phyloP scores from a whole-genome alignment of 208 protist species.

The Angomonas deanei region DNA sequence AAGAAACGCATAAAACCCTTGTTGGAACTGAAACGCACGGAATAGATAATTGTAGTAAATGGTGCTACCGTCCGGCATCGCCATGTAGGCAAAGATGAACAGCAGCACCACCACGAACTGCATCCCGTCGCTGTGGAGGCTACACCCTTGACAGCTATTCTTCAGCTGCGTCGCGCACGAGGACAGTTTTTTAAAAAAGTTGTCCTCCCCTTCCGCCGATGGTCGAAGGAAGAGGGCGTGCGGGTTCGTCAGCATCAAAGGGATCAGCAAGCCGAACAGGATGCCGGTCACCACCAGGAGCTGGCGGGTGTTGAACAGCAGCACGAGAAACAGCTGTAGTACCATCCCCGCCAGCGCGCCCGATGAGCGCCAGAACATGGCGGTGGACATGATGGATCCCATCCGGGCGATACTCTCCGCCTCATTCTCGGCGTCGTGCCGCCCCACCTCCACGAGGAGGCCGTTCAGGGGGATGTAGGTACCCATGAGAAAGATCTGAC shows the following conservation, averaged over 20 bases:
- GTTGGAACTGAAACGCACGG: constrained; percentile 15
- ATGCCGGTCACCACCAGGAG: constrained; percentile 19
- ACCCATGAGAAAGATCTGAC: constrained; percentile 29
- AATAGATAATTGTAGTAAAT: constrained; percentile 49
- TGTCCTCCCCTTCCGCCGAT: constrained; percentile 1
- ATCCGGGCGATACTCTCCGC: constrained; percentile 33
- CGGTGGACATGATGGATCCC: constrained; percentile 35
- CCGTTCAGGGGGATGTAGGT: constrained; percentile 50
- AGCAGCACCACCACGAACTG: constrained; percentile 32
- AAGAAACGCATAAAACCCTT: background rate
- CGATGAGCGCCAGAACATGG: constrained; percentile 40
- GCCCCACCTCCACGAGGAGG: constrained; percentile 37
- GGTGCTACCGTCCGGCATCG: constrained; percentile 30
- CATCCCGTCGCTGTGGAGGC: constrained; percentile 23
- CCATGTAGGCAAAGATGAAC: constrained; percentile 46
- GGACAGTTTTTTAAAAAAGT: constrained; percentile 12
- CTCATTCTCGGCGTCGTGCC: constrained; percentile 29
- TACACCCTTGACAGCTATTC: constrained; percentile 11
- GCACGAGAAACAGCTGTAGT: constrained; percentile 20
- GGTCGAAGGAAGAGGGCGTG: constrained; percentile 18
- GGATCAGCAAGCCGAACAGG: constrained; percentile 19
- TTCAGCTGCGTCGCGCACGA: constrained; percentile 8
- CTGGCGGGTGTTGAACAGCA: background rate
- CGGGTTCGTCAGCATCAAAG: constrained; percentile 18
- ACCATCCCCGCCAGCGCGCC: constrained; percentile 24